Evolutionary conservation across 2,329 filamentous ascomycete species (phyloP), one percentile per base, ranked within the genome.

Genomic region (Orbilia ellipsospora): DNA sequence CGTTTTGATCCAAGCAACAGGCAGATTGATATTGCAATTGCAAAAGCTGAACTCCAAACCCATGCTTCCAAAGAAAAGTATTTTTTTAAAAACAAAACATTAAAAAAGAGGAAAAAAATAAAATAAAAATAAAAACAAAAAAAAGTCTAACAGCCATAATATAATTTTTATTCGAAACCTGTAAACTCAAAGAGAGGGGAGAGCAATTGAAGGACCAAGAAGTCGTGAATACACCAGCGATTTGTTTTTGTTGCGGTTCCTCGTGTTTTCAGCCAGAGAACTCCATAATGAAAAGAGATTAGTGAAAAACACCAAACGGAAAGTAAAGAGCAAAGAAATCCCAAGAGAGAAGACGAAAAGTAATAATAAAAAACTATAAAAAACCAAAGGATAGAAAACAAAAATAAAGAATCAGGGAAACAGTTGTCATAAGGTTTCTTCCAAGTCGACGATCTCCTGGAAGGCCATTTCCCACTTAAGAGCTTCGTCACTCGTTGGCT

Each of bases 401-500:
- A 60, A 40, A 20, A 64, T 20, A 59, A 64, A 28, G 44, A 51
- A 44, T 7, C 16, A n/a, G 13, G 23, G 15, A 28, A 45, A 51
- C 12, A n/a, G 13, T 13, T 28, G n/a, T 70, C 40, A 76, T 69
- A 76, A 42, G 36, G 77, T 79, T 42, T 68, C 63, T 23, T 76
- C 72, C 45, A 76, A 45, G n/a, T 76, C 72, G 5, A 76, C 64
- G 18, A 76, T 64, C 13, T 76, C 72, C 55, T 70, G 64, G 72
- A 76, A 76, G 8, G 52, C 72, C 44, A 57, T 57, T 57, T 76
- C 72, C 72, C 72, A 76, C 3, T 82, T 83, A 52, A 82, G 82
- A 16, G 87, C 84, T 80, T 84, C 85, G 45, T 86, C 88, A 80
- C 88, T 82, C 48, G 87, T 86, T 60, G 92, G 82, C 74, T 88